A percentile compares a stretch with the other conserved stretches of the same genome.
Conservation (phyloP, 2,329 filamentous ascomycete species). For the Fusarium incarnatum region DNA sequence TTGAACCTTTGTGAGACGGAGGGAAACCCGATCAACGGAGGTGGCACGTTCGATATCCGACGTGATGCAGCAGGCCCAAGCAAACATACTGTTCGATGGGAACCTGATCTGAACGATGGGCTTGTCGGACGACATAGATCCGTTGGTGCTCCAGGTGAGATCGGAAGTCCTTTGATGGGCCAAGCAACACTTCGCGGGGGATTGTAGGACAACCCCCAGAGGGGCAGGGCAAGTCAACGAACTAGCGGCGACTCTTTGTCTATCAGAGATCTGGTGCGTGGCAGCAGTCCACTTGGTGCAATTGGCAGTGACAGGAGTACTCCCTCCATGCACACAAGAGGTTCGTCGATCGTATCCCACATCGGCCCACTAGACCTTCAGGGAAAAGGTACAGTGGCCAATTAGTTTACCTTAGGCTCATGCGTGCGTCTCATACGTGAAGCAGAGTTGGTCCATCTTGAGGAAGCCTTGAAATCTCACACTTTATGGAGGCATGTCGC, state of each 20-base stretch:
- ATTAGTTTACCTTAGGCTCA: background rate
- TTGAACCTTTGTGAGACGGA: slow-evolving; percentile 91
- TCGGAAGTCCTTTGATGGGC: slow-evolving; percentile 72
- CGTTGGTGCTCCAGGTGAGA: slow-evolving; percentile 73
- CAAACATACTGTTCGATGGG: slow-evolving; percentile 64
- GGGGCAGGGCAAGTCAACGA: slow-evolving; percentile 10
- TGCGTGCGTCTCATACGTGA: background rate
- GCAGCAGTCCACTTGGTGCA: slow-evolving; percentile 22
- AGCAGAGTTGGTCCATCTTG: background rate
- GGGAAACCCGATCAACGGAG: slow-evolving; percentile 86
- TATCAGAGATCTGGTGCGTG: slow-evolving; percentile 28
- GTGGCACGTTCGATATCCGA: slow-evolving; percentile 83
- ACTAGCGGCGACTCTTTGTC: slow-evolving; percentile 12
- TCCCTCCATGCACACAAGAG: slow-evolving; percentile 10
- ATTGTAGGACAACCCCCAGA: slow-evolving; percentile 47
- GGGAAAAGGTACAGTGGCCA: background rate
- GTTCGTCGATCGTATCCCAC: slow-evolving; percentile 1
- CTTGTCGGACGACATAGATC: slow-evolving; percentile 56
- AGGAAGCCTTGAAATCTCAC: background rate
- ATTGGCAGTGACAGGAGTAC: slow-evolving; percentile 12
- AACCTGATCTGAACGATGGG: slow-evolving; percentile 62
- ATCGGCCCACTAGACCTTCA: background rate
- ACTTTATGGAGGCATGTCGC: background rate
- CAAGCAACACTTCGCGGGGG: slow-evolving; percentile 53
- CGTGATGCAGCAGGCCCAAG: slow-evolving; percentile 57